Evolutionary conservation across 2,329 filamentous ascomycete genomes (phyloP).

Genomic region (Parastagonospora nodorum): DNA sequence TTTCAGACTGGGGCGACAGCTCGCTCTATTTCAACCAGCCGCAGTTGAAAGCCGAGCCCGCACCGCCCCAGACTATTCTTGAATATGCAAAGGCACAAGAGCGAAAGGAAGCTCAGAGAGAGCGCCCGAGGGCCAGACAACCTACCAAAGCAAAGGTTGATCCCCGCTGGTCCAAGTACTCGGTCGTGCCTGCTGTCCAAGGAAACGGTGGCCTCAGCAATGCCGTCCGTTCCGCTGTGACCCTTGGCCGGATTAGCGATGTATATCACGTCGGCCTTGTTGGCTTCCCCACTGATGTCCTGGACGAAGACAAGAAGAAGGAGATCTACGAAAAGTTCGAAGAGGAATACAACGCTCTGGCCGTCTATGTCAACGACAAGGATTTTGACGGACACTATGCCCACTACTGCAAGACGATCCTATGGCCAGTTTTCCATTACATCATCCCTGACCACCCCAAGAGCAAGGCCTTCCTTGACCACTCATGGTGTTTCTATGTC

Average conservation of each 20-base stretch:
- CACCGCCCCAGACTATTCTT: slow-evolving; percentile 76
- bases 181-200: slow-evolving; percentile 81
- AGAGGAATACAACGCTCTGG: slow-evolving; percentile 79
- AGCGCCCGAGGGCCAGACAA: slow-evolving; percentile 21
- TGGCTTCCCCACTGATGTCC: slow-evolving; percentile 89
- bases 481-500: slow-evolving; percentile 94
- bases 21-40: slow-evolving; percentile 74
- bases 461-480: slow-evolving; percentile 96
- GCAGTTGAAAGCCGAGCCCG: slow-evolving; percentile 71
- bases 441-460: slow-evolving; percentile 97
- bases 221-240: slow-evolving; percentile 77
- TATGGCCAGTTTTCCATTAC: slow-evolving; percentile 98
- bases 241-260: slow-evolving; percentile 71
- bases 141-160: slow-evolving; percentile 39
- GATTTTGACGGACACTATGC: slow-evolving; percentile 94
- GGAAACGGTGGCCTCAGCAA: slow-evolving; percentile 93
- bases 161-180: slow-evolving; percentile 73
- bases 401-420: slow-evolving; percentile 96
- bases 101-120: slow-evolving; percentile 34
- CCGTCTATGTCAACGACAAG: slow-evolving; percentile 85
- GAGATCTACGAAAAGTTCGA: slow-evolving; percentile 83
- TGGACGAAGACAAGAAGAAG: slow-evolving; percentile 75
- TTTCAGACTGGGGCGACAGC: slow-evolving; percentile 73
- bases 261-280: slow-evolving; percentile 91
- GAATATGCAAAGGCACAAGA: slow-evolving; percentile 63